Evolutionary conservation across 2,329 filamentous ascomycete species (phyloP), one percentile per base, ranked within the genome.

Genomic region (Plenodomus tracheiphilus): DNA sequence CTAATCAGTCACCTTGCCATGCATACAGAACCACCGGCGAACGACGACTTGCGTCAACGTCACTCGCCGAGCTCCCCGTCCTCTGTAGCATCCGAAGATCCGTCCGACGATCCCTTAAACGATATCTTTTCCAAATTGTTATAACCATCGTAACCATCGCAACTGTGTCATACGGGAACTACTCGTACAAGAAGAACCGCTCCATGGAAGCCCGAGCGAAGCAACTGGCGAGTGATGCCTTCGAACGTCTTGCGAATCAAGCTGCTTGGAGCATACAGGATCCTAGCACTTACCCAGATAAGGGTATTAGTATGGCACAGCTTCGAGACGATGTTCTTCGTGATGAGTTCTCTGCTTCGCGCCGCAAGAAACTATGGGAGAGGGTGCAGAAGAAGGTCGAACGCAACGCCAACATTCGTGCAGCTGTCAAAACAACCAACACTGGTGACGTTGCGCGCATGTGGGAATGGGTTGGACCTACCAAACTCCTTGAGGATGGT

Each of bases 51-150:
- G 84, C 85, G 75, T 93, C 88, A 77, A 88, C 83, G 80, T 95
- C 90, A 80, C 88, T 96, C 86, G 88, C 92, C 82, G 84, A 88
- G 75, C 82, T 97, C 87, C 84, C 92, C 78, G 80, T 97, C 87
- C 71, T 77, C 78, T 97, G 90, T 76, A 84, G 88, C 75, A 65
- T 91, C 86, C 84, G 84, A 73, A 82, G 89, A 79, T 89, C 86
- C 75, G 74, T 92, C 84, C 80, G 87, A 77, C 84, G 87, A 81
- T 83, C 87, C 73, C 66, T 94, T 88, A 89, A 86, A 83, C 82
- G 86, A 87, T 82, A 94, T 94, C 82, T 89, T 86, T 77, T 91
- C 85, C 77, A 86, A 79, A 85, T 92, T 94, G 81, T 85, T 50
- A 54, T 63, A 17, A 53, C 67, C 80, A 72, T 83, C 80, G 57